Conservation (phyloP, 2,329 filamentous ascomycete species). For the Xylaria sp. region DNA sequence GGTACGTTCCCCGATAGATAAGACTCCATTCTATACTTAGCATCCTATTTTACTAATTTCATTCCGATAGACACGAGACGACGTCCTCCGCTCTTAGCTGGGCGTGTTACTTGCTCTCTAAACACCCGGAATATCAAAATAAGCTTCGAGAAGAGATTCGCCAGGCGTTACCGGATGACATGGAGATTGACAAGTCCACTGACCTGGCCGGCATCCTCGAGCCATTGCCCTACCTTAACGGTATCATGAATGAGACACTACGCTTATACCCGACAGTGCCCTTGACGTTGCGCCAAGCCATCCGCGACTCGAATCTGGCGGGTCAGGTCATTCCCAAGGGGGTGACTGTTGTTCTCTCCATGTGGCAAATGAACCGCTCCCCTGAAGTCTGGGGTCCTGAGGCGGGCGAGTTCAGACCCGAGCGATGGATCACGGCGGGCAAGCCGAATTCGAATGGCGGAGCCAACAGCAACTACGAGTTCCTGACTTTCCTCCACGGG, state of each 20-base stretch:
- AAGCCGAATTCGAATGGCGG: conserved; percentile 68
- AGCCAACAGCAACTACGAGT: conserved; percentile 74
- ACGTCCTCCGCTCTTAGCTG: conserved; percentile 73
- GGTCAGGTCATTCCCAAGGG: conserved; percentile 72
- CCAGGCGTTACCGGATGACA: conserved; percentile 55
- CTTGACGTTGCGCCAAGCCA: conserved; percentile 69
- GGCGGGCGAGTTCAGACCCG: conserved; percentile 74
- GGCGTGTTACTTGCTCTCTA: conserved; percentile 69
- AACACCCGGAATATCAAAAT: conserved; percentile 66
- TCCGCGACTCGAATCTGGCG: conserved; percentile 65
- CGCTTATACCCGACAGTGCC: conserved; percentile 70
- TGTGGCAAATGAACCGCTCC: conserved; percentile 71
- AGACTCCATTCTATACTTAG: not conserved
- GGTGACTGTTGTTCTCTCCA: conserved; percentile 69
- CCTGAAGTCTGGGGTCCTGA: conserved; percentile 74
- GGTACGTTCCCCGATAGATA: conserved; percentile 50
- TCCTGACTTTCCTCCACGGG: conserved; percentile 76
- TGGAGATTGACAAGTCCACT: conserved; percentile 47
- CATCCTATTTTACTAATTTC: conserved; percentile 55
- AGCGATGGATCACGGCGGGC: conserved; percentile 70
- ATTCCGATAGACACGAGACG: conserved; percentile 66
- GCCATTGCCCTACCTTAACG: conserved; percentile 74
- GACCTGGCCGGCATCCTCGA: conserved; percentile 65
- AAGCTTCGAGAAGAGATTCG: conserved; percentile 71
- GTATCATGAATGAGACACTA: conserved; percentile 69